A percentile compares a stretch with the other conserved stretches of the same genome.
These are phyloP conservation scores for Backusella morwellensis DNA, from an alignment of 192 early-diverging fungal genomes.

Conservation along the genomic window DNA sequence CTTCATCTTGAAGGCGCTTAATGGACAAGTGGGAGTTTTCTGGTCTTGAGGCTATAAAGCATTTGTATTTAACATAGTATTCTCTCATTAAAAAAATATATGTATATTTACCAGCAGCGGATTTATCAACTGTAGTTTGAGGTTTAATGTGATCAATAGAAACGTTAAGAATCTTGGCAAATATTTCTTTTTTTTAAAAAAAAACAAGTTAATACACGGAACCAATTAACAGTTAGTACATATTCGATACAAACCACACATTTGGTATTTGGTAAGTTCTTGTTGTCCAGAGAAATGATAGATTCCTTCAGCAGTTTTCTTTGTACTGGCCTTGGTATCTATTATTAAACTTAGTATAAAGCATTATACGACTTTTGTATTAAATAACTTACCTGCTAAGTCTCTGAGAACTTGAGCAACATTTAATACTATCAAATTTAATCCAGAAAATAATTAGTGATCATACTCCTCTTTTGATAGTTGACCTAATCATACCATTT, in stretches of 20 bases:
- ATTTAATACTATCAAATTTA: constrained; percentile 51
- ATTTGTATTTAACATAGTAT: background rate
- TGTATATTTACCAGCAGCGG: constrained; percentile 22
- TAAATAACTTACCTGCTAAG: constrained; percentile 41
- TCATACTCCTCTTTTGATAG: background rate
- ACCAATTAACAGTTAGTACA: background rate
- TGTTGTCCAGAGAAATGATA: constrained; percentile 65
- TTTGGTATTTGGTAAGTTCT: constrained; percentile 66
- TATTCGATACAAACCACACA: constrained; percentile 52
- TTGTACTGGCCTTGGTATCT: constrained; percentile 38
- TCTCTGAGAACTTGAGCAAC: constrained; percentile 68
- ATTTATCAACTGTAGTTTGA: constrained; percentile 28
- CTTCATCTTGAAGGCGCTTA: constrained; percentile 50
- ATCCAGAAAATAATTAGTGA: background rate
- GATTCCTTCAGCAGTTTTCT: constrained; percentile 46
- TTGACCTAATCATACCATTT: constrained; percentile 49
- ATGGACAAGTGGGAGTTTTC: constrained; percentile 66
- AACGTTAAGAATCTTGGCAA: constrained; percentile 44
- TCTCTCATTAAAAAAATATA: background rate
- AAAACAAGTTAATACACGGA: background rate
- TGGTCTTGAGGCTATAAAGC: constrained; percentile 54
- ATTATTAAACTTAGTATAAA: background rate
- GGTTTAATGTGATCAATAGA: constrained; percentile 51
- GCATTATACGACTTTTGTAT: background rate
- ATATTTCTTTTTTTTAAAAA: constrained; percentile 38